Conservation (phyloP, 2,329 filamentous ascomycete species). For the Aspergillus alliaceus region DNA sequence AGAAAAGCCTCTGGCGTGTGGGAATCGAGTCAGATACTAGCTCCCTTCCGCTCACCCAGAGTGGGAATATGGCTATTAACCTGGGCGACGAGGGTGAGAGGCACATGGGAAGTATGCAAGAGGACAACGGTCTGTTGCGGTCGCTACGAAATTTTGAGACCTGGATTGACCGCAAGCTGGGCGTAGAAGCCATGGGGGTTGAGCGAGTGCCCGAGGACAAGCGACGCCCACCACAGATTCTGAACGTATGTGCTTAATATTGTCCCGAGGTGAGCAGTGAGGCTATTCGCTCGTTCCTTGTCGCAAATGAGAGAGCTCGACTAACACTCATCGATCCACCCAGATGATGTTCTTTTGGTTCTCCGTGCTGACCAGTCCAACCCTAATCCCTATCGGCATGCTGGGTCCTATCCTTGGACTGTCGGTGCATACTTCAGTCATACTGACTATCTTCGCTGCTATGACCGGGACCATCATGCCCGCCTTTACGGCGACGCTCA, state of each 20-base stretch:
- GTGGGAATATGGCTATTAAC: background rate
- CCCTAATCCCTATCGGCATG: slow-evolving; percentile 21
- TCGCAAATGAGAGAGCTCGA: too few species aligned
- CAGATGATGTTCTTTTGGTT: slow-evolving; percentile 25
- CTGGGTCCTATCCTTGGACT: slow-evolving; percentile 27
- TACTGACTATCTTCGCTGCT: slow-evolving; percentile 24
- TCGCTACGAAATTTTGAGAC: slow-evolving; percentile 2
- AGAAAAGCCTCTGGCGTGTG: slow-evolving; percentile 1
- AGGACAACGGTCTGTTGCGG: background rate
- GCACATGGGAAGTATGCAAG: background rate
- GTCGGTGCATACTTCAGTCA: slow-evolving; percentile 22
- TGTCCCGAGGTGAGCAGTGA: background rate
- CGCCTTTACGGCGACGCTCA: slow-evolving; percentile 17
- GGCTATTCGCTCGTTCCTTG: background rate
- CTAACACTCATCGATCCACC: background rate
- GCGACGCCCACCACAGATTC: background rate
- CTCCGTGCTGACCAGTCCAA: slow-evolving; percentile 16
- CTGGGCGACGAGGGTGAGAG: background rate
- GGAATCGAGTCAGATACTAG: background rate
- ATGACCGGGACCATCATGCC: slow-evolving; percentile 21
- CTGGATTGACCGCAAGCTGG: background rate
- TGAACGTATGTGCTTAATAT: background rate
- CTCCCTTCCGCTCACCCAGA: background rate
- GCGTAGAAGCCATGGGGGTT: slow-evolving; percentile 4
- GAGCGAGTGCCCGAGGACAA: slow-evolving; percentile 3